Base-by-base conservation (phyloP, 2,329 filamentous ascomycete genomes). In the Fusarium odoratissimum region DNA sequence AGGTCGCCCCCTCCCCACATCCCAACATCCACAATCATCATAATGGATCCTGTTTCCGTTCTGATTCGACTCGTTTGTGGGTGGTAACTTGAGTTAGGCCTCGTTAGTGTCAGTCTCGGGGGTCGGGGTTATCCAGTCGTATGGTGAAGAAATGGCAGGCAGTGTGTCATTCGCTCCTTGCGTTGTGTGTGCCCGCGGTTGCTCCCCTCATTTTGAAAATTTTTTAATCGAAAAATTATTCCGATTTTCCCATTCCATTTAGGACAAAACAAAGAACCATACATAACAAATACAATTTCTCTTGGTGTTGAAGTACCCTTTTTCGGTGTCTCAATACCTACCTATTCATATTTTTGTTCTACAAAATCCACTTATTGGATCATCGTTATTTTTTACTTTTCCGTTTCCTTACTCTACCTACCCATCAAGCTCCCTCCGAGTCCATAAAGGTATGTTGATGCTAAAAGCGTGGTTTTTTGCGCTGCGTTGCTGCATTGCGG, bases 201-300 rank as follows among this genome's bases (percentile, higher is more conserved):
- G 56, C 71, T 75, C 73, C 75, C 75, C 75, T 76, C 75, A 74
- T 74, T 77, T 76, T 66, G 73, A 72, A 77, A 76, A 74, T 2
- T 58, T 77, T 77, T 77, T 74, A 64, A 73, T 65, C 49, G 40
- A 64, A 71, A 71, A 69, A 69, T 52, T 66, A 67, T 55, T 71
- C 65, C 71, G 56, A 67, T 68, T 72, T 56, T 51, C 31, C 48
- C 61, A 48, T 59, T 45, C 55, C 42, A 59, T 64, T 70, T 64
- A 55, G 52, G 49, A 54, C 48, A 58, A 14, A 67, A 68, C 63
- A 68, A 74, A 63, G 71, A 73, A 71, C 67, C 58, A 49, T 55
- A 56, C 64, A 51, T 49, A 71, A 65, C 54, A 64, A 62, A 41
- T 54, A 54, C 49, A 17, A 25, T 21, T 58, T 73, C 23, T 58